Evolutionary conservation across 2,329 filamentous ascomycete genomes (phyloP), one percentile per base, ranked within the genome.

Genomic region (Seiridium cupressi): DNA sequence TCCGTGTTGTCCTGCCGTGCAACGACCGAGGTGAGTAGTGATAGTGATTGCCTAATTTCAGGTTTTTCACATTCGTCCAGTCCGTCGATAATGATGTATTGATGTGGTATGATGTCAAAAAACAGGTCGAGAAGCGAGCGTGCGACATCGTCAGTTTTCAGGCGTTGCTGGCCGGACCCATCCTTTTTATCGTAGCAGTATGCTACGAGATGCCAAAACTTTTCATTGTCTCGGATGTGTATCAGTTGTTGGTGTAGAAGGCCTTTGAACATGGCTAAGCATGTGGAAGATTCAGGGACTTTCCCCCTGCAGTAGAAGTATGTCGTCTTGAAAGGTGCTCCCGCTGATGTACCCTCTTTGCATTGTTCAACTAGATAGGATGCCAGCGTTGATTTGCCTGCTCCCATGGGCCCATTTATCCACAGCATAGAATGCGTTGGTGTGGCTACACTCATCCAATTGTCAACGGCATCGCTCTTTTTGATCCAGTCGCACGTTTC

Each of bases 11-110:
- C 70, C 44, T 64, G 63, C 26, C 49, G 60, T 5, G 62, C 53
- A 5, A 73, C 65, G 1, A 71, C n/a, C 1, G 49, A 13, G 6
- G 38, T 61, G 42, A 74, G 67, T 3, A 46, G 6, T 10, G 34
- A n/a, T 18, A 59, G 32, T 8, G 46, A 53, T 35, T 59, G 35
- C 32, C 64, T 67, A 8, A 69, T 61, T 11, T 78, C 71, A 0
- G 55, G 35, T 3, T 54, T n/a, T 1, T 70, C 60, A 55, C 75
- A 77, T 60, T 80, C 77, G 54, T 81, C 78, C 11, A 81, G 61
- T 0, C 79, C 78, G 61, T 81, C 79, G n/a, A 81, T 66, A 5
- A 81, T 62, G 40, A 80, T 69, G 62, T 74, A 78, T 8, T 73
- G 42, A 60, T 66, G 2, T 1, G 31, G 8, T 13, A 53, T 47